Percentiles rank a stretch among this genome's conserved stretches.
Evolutionary conservation across 352 stramenopile species (phyloP).

Genomic region (Aphanomyces invadans): DNA sequence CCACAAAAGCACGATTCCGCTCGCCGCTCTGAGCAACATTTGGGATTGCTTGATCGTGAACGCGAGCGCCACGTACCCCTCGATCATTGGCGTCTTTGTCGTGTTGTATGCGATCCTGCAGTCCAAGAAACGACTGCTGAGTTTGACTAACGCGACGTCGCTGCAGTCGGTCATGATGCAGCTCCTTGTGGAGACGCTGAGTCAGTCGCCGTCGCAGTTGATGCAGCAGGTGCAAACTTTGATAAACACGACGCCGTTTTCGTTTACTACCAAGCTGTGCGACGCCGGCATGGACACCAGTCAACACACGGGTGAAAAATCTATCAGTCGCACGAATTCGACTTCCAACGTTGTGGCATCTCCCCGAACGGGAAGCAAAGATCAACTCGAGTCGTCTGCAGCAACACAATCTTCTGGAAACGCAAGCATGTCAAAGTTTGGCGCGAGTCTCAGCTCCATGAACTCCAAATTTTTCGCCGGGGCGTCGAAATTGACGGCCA

Average conservation of each 20-base stretch:
- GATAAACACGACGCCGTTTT: slow-evolving; percentile 54
- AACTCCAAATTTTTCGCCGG: slow-evolving; percentile 19
- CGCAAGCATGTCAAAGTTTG: background rate
- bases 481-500: slow-evolving; percentile 19
- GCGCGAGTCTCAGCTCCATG: slow-evolving; percentile 19
- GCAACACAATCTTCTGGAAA: too few species aligned
- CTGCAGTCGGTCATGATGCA: slow-evolving; percentile 58
- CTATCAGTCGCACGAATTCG: slow-evolving; percentile 13
- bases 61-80: slow-evolving; percentile 27
- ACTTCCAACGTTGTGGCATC: background rate
- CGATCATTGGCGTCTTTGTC: slow-evolving; percentile 44
- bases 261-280: slow-evolving; percentile 46
- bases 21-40: slow-evolving; percentile 52
- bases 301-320: background rate
- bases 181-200: slow-evolving; percentile 45
- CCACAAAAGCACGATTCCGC: slow-evolving; percentile 30
- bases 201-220: slow-evolving; percentile 32
- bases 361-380: slow-evolving; percentile 11
- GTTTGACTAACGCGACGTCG: slow-evolving; percentile 58
- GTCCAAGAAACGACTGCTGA: slow-evolving; percentile 53
- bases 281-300: slow-evolving; percentile 32
- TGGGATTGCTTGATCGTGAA: slow-evolving; percentile 65
- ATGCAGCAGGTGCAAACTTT: slow-evolving; percentile 38
- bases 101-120: slow-evolving; percentile 37
- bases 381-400: slow-evolving; percentile 1